These are phyloP conservation scores for Halenospora varia DNA, from an alignment of 495 filamentous ascomycete species.

Conservation along the genomic window DNA sequence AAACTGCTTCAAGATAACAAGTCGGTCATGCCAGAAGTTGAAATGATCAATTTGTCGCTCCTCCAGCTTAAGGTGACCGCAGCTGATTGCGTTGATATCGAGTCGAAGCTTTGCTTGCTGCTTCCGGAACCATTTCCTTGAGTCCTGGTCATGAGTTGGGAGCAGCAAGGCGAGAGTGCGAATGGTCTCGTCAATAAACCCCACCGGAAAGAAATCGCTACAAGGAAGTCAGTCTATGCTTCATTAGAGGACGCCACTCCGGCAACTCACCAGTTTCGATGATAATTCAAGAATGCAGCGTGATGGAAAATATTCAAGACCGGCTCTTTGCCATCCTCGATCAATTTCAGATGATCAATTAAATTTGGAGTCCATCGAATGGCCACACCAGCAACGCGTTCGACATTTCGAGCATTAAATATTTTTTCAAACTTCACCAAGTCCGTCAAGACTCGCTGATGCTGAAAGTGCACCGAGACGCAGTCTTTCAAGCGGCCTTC, in stretches of 20 bases:
- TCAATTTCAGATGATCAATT: constrained; percentile 37
- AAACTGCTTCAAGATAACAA: constrained; percentile 15
- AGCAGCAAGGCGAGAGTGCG: neutral
- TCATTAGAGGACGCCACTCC: neutral
- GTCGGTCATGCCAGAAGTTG: constrained; percentile 18
- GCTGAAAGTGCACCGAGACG: constrained; percentile 6
- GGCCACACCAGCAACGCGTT: constrained; percentile 31
- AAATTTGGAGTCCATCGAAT: constrained; percentile 41
- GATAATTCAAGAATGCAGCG: constrained; percentile 29
- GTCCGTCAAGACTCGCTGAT: neutral
- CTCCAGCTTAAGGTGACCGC: neutral
- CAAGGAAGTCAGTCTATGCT: neutral
- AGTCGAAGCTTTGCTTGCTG: neutral
- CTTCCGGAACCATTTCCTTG: neutral
- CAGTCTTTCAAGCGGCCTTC: constrained; percentile 6
- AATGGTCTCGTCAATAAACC: neutral
- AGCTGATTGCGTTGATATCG: neutral
- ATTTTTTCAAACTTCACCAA: constrained; percentile 18
- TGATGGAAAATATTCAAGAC: constrained; percentile 41
- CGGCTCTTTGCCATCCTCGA: constrained; percentile 29
- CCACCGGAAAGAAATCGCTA: neutral
- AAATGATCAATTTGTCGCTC: constrained; percentile 15
- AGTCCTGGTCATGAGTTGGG: neutral
- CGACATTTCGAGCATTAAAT: constrained; percentile 27
- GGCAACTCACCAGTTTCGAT: neutral